Evolutionary conservation across 129 eudicot genomes (phyloP).

Genomic region (Apium graveolens): DNA sequence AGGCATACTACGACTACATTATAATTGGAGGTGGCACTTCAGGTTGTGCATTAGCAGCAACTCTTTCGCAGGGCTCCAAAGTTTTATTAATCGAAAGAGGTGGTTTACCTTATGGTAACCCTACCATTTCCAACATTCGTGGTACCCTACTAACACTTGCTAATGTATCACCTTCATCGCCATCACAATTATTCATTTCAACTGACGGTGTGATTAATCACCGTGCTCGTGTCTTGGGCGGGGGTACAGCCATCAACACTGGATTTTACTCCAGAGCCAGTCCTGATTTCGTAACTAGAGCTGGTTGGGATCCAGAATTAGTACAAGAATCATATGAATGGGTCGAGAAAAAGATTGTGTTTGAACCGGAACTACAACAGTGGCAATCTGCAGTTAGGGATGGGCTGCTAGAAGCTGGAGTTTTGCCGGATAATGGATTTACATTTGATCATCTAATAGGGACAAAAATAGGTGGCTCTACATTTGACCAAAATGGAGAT

Average conservation of each 20-base stretch:
- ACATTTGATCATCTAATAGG: slow-evolving; percentile 55
- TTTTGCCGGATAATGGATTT: slow-evolving; percentile 49
- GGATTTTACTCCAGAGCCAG: not conserved
- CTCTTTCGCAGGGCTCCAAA: not conserved
- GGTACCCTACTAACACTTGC: not conserved
- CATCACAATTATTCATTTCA: not conserved
- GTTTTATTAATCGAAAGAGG: not conserved
- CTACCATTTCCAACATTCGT: not conserved
- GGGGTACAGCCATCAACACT: not conserved
- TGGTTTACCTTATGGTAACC: not conserved
- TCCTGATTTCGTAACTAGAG: not conserved
- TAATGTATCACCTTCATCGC: not conserved
- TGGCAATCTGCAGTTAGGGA: slow-evolving; percentile 77
- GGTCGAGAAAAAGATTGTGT: slow-evolving; percentile 26
- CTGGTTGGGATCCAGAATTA: not conserved
- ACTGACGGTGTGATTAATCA: not conserved
- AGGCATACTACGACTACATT: not conserved
- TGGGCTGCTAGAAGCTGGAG: slow-evolving; percentile 68
- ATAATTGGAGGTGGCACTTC: not conserved
- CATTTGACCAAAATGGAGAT: not conserved
- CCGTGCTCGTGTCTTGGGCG: not conserved
- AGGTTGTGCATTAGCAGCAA: slow-evolving; percentile 3
- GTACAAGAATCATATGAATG: not conserved
- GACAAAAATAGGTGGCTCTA: slow-evolving; percentile 25
- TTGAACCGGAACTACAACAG: slow-evolving; percentile 40